Percentiles rank a stretch among this genome's conserved stretches.
These are phyloP conservation scores for Annulohypoxylon moriforme DNA, from an alignment of 495 filamentous ascomycete genomes.

Conservation along the genomic window DNA sequence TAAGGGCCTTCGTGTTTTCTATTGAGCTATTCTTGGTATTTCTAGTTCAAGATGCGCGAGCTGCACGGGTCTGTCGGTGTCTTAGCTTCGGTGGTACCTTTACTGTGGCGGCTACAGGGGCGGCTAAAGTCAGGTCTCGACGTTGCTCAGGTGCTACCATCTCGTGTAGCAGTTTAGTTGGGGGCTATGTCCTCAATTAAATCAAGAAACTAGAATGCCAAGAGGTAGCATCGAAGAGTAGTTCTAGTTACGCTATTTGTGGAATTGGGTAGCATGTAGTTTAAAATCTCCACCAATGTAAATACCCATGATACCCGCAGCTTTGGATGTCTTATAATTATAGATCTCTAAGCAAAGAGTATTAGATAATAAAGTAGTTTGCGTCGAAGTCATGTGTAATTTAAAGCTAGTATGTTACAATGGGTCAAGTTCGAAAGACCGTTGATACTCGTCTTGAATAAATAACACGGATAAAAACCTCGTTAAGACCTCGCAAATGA, in stretches of 20 bases:
- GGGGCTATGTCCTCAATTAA: not conserved
- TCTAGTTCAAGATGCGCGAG: not conserved
- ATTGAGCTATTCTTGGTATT: not conserved
- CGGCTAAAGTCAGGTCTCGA: constrained; percentile 27
- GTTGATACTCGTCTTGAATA: too few relatives aligned
- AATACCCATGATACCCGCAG: not conserved
- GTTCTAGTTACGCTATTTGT: not conserved
- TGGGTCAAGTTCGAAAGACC: too few relatives aligned
- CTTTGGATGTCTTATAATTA: not conserved
- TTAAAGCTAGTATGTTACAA: not conserved
- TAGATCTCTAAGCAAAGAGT: too few relatives aligned
- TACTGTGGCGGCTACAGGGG: constrained; percentile 15
- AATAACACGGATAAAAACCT: too few relatives aligned
- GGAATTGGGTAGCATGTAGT: not conserved
- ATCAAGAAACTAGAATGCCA: not conserved
- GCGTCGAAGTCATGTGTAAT: not conserved
- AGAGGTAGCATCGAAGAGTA: not conserved
- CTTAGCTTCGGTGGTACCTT: not conserved
- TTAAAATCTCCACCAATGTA: not conserved
- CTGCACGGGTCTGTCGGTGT: not conserved
- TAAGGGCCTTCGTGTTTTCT: constrained; percentile 13
- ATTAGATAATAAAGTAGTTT: not conserved
- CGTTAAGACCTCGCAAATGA: too few relatives aligned
- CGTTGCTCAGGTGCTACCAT: not conserved
- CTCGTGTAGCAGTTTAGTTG: not conserved